Evolutionary conservation across 352 stramenopile species (phyloP), one percentile per base, ranked within the genome.

Genomic region (Phytophthora idaei): DNA sequence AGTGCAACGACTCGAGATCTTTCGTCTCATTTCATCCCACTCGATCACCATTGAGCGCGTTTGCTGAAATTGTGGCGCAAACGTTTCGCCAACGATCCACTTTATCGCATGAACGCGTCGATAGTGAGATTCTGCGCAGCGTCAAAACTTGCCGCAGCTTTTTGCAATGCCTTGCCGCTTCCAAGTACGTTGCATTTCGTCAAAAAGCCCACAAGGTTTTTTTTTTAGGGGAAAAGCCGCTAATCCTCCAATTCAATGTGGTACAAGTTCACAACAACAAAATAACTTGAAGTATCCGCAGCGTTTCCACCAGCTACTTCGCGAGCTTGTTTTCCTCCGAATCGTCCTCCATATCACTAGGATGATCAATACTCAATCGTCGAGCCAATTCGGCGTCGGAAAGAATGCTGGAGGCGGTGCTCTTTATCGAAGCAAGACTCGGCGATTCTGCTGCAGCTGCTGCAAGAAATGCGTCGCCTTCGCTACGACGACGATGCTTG

Each of bases 341-440:
- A n/a, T 78, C 72, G 21, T 76, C 64, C 17, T 89, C 80, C 27
- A 17, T 59, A 29, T 83, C 77, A 57, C 81, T 87, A 7, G 64
- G 47, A 31, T 69, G 60, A 25, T 79, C 61, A 29, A 80, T 72
- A 67, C 77, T 81, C 28, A 90, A 71, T 54, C 82, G 72, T 42
- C 69, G 78, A 39, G 74, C 64, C 27, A 90, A 67, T 63, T 90
- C 81, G 5, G 64, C 63, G 41, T 90, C 81, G 9, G 81, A 82
- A 11, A 90, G 61, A 25, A 90, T 78, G 48, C 78, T 87, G 4
- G 78, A 78, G 6, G 78, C 73, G 21, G 47, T 76, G 42, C 65
- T 76, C 53, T 83, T 75, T 51, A 80, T 81, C 41, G 82, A 74
- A 9, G 65, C 46, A 42, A 77, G 67, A 31, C 47, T 73, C 37